phyloP scores from a whole-genome alignment of 345 rosid species.

The Melaleuca quinquenervia region DNA sequence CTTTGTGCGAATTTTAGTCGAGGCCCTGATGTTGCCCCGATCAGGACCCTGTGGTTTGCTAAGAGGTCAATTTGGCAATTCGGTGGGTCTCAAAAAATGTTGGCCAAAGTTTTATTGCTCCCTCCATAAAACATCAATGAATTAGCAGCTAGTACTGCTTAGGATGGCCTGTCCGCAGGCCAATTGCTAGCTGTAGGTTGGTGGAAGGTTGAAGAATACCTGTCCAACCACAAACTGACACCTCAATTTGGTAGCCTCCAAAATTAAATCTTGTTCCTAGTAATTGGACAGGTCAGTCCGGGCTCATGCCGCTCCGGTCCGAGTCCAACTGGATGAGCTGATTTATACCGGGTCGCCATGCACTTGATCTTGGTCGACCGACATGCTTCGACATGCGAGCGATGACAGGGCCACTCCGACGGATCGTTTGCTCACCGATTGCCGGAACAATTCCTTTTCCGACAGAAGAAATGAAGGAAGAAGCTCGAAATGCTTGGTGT shows the following conservation, averaged over 20 bases:
- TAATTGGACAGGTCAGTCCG: neutral
- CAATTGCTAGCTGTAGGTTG: neutral
- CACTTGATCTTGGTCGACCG: neutral
- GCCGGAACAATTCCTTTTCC: neutral
- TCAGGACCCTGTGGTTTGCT: neutral
- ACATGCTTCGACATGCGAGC: neutral
- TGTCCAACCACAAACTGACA: neutral
- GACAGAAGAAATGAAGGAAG: neutral
- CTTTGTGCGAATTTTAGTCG: no score
- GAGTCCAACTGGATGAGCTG: neutral
- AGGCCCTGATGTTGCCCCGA: neutral
- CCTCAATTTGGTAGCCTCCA: neutral
- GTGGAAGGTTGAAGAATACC: neutral
- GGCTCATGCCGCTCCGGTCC: neutral
- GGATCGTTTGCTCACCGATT: neutral
- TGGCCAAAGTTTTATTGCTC: neutral
- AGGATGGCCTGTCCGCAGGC: neutral
- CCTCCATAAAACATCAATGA: neutral
- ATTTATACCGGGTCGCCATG: neutral
- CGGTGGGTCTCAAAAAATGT: neutral
- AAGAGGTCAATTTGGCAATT: neutral
- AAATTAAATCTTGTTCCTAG: neutral
- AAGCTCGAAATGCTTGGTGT: neutral
- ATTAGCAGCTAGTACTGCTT: neutral
- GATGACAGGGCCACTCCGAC: neutral